Evolutionary conservation across 2,329 filamentous ascomycete genomes (phyloP), one percentile per base, ranked within the genome.

Genomic region (Seiridium unicorne): DNA sequence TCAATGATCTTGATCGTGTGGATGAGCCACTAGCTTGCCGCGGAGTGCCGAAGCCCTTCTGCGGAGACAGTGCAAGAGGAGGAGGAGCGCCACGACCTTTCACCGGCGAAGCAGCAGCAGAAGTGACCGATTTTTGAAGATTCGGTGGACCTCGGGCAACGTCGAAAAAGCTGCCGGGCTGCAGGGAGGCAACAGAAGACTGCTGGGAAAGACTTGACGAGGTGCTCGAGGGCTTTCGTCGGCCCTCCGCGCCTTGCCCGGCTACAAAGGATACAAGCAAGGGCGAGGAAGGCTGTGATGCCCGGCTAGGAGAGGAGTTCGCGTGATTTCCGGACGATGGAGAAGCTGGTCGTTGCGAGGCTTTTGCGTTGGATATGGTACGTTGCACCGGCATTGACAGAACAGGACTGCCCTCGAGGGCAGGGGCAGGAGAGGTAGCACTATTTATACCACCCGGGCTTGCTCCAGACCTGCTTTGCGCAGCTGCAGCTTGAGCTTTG

Each of bases 241-340:
- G 87, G 48, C 80, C 78, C 61, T 98, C 93, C 57, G 87, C 84
- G 59, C 89, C 87, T 66, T 92, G 90, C 5, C 91, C 91, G 10
- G 94, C 91, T 61, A 94, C 92, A 73, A 99, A 99, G 5, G 95
- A 96, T 7, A 98, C 91, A n/a, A 98, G 82, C n/a, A 99, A 79
- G 0, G 95, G 95, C 5, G 92, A 96, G 0, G 91, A 94, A 3
- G 95, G 84, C 66, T 87, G 84, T 1, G 84, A 99, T 3, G 85
- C 87, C 65, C 94, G 87, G 72, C 86, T 97, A 1, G 95, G 94
- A 2, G 94, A 97, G 5, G 94, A 91, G 70, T 90, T 95, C 31
- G 89, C 80, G 64, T 94, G 92, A 66, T 87, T 91, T 34, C 92
- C 75, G 26, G 88, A 84, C 0, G 94, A 96, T 1, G 95, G 95